Base-by-base conservation (phyloP, 768 basidiomycete genomes). In the Lactarius akahatsu region DNA sequence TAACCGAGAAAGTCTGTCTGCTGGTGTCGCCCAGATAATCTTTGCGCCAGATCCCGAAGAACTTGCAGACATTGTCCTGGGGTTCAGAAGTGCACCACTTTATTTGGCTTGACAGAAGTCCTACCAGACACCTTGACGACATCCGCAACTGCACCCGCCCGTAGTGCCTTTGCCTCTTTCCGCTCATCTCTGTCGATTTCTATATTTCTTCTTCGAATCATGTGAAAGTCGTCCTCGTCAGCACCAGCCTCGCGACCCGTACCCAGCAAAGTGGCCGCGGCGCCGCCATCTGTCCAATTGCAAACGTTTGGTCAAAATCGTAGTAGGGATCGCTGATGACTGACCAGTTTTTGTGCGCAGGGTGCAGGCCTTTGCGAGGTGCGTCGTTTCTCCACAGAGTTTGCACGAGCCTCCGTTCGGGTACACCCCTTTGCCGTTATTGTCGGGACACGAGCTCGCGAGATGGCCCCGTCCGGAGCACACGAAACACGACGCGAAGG, bases 221-320 rank as follows among this genome's bases (percentile, higher is more conserved):
- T 80, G 75, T 95, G 94, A 77, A 96, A 97, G 74, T 97, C 96
- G 73, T 98, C 96, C 75, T 98, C 96, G 74, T 98, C 96, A 10
- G 96, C 89, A 28, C 94, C 93, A 0, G 83, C 86, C 45, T 80
- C 85, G 36, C 74, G 74, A 0, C 81, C 81, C 1, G 74, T 75
- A 20, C 84, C 83, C 8, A 82, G 76, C 20, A 86, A 81, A 0
- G 84, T 69, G 0, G 78, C 74, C 3, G 74, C 76, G 13, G 83
- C 75, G 0, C 76, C 73, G 26, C 76, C 76, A 73, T 80, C 80
- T 79, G 71, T 36, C 2, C 2, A 36, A 54, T 26, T 28, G 34
- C 45, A 40, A 38, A 38, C 26, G 23, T 40, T 57, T 57, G 30
- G 32, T 61, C 45, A 65, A 8, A 10, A 18, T 10, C 23, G 23